Percentiles rank a stretch among this genome's conserved stretches.
phyloP scores from a whole-genome alignment of 805 yeast genomes.

The Candida maris region DNA sequence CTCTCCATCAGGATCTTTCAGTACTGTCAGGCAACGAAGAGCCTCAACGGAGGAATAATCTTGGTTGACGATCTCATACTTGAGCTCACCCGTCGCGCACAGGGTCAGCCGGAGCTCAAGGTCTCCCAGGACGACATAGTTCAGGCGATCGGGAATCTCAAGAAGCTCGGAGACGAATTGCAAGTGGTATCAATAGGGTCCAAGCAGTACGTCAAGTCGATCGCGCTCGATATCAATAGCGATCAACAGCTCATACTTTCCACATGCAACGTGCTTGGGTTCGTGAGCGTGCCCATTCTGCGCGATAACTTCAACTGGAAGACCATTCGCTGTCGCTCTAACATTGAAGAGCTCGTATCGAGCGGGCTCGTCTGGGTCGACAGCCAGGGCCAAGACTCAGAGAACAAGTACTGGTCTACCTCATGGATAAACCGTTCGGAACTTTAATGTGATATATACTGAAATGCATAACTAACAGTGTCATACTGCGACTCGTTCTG shows the following conservation, averaged over 20 bases:
- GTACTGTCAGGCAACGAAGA: conserved; percentile 64
- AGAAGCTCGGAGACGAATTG: conserved; percentile 66
- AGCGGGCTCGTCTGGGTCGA: conserved; percentile 88
- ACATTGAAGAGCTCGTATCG: conserved; percentile 74
- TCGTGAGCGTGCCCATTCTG: conserved; percentile 58
- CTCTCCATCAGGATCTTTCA: conserved; percentile 74
- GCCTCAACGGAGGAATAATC: conserved; percentile 79
- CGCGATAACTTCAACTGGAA: conserved; percentile 80
- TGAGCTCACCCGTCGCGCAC: conserved; percentile 25
- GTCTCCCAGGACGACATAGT: conserved; percentile 50
- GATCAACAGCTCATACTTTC: conserved; percentile 75
- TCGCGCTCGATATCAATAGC: conserved; percentile 57
- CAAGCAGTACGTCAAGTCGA: conserved; percentile 54
- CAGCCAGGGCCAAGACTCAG: conserved; percentile 39
- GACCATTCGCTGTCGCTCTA: conserved; percentile 52
- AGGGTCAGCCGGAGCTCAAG: conserved; percentile 27
- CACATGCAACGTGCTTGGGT: conserved; percentile 75
- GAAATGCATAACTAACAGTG: conserved; percentile 84
- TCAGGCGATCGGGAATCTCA: conserved; percentile 50
- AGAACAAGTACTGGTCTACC: conserved; percentile 66
- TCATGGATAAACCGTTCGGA: conserved; percentile 50
- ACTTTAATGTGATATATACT: conserved; percentile 75
- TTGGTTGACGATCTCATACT: conserved; percentile 49
- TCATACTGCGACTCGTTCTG: conserved; percentile 66
- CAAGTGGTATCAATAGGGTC: conserved; percentile 57